These are phyloP conservation scores for Dillenia turbinata DNA, from an alignment of 164 flowering plant species.

Conservation along the genomic window DNA sequence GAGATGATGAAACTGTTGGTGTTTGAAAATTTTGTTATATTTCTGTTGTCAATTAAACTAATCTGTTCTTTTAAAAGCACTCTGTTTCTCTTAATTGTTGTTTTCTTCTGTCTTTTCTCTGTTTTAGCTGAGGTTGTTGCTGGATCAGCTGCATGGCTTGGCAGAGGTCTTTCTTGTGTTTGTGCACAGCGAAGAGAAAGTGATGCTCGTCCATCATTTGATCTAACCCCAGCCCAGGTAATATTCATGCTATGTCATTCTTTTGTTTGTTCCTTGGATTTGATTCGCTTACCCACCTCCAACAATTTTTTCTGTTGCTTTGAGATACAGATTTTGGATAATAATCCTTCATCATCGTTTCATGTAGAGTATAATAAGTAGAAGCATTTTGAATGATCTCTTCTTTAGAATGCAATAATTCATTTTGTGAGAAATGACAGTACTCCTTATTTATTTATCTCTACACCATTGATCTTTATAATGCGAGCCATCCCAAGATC, in stretches of 20 bases:
- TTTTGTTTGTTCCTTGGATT: neutral
- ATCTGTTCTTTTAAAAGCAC: slow-evolving; percentile 13
- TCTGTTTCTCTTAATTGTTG: slow-evolving; percentile 1
- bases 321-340: too few species aligned
- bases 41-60: neutral
- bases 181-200: slow-evolving; percentile 94
- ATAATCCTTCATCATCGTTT: too few species aligned
- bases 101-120: slow-evolving; percentile 18
- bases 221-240: slow-evolving; percentile 89
- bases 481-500: too few species aligned
- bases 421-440: too few species aligned
- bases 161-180: slow-evolving; percentile 98
- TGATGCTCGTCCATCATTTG: slow-evolving; percentile 89
- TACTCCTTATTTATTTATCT: too few species aligned
- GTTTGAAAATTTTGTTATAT: neutral
- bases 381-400: too few species aligned
- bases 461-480: too few species aligned
- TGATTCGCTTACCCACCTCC: too few species aligned
- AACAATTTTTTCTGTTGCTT: too few species aligned
- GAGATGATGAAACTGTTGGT: too few species aligned
- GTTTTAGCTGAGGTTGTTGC: slow-evolving; percentile 91
- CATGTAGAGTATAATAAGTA: too few species aligned
- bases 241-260: neutral
- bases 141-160: slow-evolving; percentile 99
- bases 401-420: too few species aligned